A percentile compares a stretch with the other conserved stretches of the same genome.
Evolutionary conservation across 768 basidiomycete genomes (phyloP).

Genomic region (Kwoniella bestiolae): DNA sequence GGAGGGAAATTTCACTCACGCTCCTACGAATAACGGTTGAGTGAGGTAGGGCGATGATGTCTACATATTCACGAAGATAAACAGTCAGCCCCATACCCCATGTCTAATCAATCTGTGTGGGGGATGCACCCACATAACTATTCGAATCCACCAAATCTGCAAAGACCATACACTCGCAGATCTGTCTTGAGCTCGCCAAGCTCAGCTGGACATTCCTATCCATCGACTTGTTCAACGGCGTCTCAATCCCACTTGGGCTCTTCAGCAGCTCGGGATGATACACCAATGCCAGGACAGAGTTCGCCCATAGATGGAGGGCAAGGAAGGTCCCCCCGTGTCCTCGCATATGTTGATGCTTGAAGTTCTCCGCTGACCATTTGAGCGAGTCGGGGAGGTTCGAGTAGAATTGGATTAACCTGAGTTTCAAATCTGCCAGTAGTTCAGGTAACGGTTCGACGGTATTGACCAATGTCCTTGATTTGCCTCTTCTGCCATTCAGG

Average conservation of each 20-base stretch:
- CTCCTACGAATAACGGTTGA: constrained; percentile 50
- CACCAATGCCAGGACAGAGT: constrained; percentile 51
- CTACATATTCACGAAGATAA: too few species aligned
- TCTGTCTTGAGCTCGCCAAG: constrained; percentile 46
- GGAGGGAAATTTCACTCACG: constrained; percentile 24
- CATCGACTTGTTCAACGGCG: constrained; percentile 51
- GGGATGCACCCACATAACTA: constrained; percentile 29
- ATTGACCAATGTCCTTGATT: constrained; percentile 43
- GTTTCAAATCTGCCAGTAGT: constrained; percentile 47
- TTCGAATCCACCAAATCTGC: constrained; percentile 43
- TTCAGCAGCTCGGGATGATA: constrained; percentile 55
- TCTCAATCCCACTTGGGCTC: constrained; percentile 51
- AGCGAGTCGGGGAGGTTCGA: constrained; percentile 44
- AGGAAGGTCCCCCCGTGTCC: constrained; percentile 48
- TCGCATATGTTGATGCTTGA: constrained; percentile 47
- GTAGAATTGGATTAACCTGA: constrained; percentile 48
- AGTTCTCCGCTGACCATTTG: constrained; percentile 52
- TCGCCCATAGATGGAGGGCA: constrained; percentile 44
- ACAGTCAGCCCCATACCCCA: too few species aligned
- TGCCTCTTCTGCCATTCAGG: constrained; percentile 51
- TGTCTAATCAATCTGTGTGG: neutral
- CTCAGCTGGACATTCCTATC: constrained; percentile 46
- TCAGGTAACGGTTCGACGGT: constrained; percentile 42
- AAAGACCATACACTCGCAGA: constrained; percentile 56
- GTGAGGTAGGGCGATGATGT: constrained; percentile 42